Evolutionary conservation across 2,329 filamentous ascomycete genomes (phyloP).

Genomic region (Lachnellula subtilissima): DNA sequence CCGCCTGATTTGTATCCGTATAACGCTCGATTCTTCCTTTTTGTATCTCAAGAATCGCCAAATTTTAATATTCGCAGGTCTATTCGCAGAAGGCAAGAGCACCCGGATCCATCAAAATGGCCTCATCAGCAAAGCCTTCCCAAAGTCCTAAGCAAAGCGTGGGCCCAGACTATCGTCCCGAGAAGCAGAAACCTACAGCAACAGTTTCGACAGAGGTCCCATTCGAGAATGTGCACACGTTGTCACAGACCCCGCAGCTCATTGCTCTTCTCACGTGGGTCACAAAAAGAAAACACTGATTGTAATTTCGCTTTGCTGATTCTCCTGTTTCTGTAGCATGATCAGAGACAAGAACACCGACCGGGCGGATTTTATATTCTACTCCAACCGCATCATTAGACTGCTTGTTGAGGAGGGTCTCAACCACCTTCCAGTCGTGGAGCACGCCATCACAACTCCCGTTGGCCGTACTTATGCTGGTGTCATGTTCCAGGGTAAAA

Average conservation of each 20-base stretch:
- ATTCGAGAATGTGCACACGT: constrained; percentile 82
- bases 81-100: background rate
- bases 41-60: no score
- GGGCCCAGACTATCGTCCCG: constrained; percentile 72
- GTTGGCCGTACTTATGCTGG: constrained; percentile 84
- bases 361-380: constrained; percentile 97
- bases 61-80: background rate
- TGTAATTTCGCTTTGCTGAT: constrained; percentile 5
- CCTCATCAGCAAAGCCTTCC: constrained; percentile 32
- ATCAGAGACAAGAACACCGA: constrained; percentile 88
- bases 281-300: background rate
- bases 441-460: constrained; percentile 84
- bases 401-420: constrained; percentile 94
- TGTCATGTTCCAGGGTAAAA: constrained; percentile 94
- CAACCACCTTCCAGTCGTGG: constrained; percentile 89
- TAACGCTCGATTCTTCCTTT: background rate
- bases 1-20: background rate
- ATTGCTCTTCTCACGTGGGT: constrained; percentile 96
- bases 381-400: constrained; percentile 96
- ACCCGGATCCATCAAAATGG: constrained; percentile 15
- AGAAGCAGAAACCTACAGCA: constrained; percentile 75
- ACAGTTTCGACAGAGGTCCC: constrained; percentile 81
- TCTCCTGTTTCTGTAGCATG: constrained; percentile 56
- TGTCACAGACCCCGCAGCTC: constrained; percentile 91
- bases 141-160: constrained; percentile 56